Base-by-base conservation (phyloP, 2,329 filamentous ascomycete species). In the Penicillium sp. region DNA sequence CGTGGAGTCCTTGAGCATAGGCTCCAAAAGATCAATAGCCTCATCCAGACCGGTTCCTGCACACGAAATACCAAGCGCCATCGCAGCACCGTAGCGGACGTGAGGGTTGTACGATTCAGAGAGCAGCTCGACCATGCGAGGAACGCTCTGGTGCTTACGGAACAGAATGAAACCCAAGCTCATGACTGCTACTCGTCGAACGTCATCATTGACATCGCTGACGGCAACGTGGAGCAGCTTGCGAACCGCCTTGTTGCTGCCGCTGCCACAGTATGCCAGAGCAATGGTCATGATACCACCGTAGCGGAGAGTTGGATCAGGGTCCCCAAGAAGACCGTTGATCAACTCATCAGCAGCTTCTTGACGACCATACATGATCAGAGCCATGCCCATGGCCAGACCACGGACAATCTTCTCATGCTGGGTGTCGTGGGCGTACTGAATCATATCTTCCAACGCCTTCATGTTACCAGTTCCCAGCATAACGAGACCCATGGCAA, bases 221-320 rank as follows among this genome's bases (percentile, higher is more conserved):
- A 99, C 96, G 55, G 95, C 95, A 59, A 95, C 90, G 73, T 99
- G 95, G 11, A 99, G 86, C 29, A 99, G 84, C 77, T 95, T 96
- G 53, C 96, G 89, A 50, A 99, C 95, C 24, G 96, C 95, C 82
- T 98, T 98, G 83, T 99, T 99, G 84, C 93, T 97, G 64, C 93
- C 91, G 41, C 91, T 97, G 56, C 95, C 95, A 72, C 93, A 97
- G 79, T 99, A 99, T 19, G 95, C 95, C 72, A 99, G 82, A 51
- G 95, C 95, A 56, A 99, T 91, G n/a, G 95, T 96, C 86, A 99
- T 91, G 75, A 99, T 96, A 80, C 95, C 95, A 73, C 95, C 95
- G 67, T 99, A 99, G 64, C 95, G 87, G 59, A 99, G 82, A 8
- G 91, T 93, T 65, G 95, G 91, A 72, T 99, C 93, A 1, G 95